Conservation (phyloP, 805 yeast genomes). For the Sungouiozyma ichnusensis region DNA sequence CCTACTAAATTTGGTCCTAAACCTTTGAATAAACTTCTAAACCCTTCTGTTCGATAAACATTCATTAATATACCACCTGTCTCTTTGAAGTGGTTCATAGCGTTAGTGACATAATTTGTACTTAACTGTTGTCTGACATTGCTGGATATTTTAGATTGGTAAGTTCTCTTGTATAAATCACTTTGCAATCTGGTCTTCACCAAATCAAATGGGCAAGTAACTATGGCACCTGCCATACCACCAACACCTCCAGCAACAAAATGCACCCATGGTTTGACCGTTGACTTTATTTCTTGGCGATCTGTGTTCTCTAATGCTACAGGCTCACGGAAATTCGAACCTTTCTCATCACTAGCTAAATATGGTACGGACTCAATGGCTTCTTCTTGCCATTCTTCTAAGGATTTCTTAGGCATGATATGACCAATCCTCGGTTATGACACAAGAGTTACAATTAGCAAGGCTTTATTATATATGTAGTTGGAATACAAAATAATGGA, state of each 20-base stretch:
- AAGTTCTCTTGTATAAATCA: slow-evolving; percentile 59
- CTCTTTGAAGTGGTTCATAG: slow-evolving; percentile 66
- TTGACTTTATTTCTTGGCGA: slow-evolving; percentile 9
- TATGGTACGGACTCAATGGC: slow-evolving; percentile 51
- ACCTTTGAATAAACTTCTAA: slow-evolving; percentile 82
- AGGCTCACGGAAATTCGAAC: slow-evolving; percentile 40
- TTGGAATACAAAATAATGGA: too few relatives aligned
- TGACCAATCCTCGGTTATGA: neutral
- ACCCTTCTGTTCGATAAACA: slow-evolving; percentile 70
- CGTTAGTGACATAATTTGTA: slow-evolving; percentile 34
- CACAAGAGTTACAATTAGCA: neutral
- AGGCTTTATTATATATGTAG: too few relatives aligned
- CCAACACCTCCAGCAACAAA: slow-evolving; percentile 90
- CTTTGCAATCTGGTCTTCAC: slow-evolving; percentile 93
- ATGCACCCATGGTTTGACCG: slow-evolving; percentile 54
- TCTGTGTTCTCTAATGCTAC: slow-evolving; percentile 15
- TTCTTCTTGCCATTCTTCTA: slow-evolving; percentile 30
- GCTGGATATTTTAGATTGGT: slow-evolving; percentile 25
- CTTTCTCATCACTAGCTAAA: slow-evolving; percentile 63
- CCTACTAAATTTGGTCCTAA: slow-evolving; percentile 95
- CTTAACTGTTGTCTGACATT: slow-evolving; percentile 3
- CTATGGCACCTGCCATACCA: slow-evolving; percentile 95
- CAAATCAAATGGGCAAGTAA: slow-evolving; percentile 91
- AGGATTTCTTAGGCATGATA: slow-evolving; percentile 19
- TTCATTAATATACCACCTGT: slow-evolving; percentile 62